Conservation (phyloP, 1,139 yeast species). For the Pichia sp. region DNA sequence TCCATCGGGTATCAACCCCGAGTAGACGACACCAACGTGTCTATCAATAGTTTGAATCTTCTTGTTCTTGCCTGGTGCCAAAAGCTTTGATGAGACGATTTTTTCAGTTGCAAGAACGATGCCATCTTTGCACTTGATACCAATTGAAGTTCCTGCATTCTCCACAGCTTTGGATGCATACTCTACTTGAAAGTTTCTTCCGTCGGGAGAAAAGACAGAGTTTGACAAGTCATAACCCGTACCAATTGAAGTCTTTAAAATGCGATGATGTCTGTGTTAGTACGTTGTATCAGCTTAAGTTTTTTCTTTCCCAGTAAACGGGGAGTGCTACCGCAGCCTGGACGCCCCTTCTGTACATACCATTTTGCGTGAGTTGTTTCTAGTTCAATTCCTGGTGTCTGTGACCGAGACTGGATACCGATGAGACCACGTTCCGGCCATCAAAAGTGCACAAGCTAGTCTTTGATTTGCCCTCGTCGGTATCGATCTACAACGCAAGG, state of each 20-base stretch:
- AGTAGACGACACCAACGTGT: conserved; percentile 90
- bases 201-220: conserved; percentile 78
- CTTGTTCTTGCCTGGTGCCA: conserved; percentile 84
- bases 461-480: conserved; percentile 8
- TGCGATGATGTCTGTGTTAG: too few relatives aligned
- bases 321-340: background rate
- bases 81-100: conserved; percentile 75
- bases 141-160: conserved; percentile 93
- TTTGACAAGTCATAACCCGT: conserved; percentile 96
- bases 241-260: conserved; percentile 78
- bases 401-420: background rate
- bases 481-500: background rate
- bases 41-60: conserved; percentile 90
- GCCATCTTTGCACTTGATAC: conserved; percentile 89
- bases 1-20: conserved; percentile 95
- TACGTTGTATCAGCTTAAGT: too few relatives aligned
- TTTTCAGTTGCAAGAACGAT: conserved; percentile 96
- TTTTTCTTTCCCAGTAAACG: too few relatives aligned
- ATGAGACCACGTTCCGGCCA: too few relatives aligned
- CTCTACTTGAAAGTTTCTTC: conserved; percentile 97
- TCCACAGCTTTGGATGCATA: conserved; percentile 98
- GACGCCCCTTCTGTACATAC: conserved; percentile 7
- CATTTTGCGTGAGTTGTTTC: conserved; percentile 4
- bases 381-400: background rate
- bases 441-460: too few relatives aligned